A percentile compares a stretch with the other conserved stretches of the same genome.
These are phyloP conservation scores for Plenodomus biglobosus DNA, from an alignment of 2,329 filamentous ascomycete genomes.

Conservation along the genomic window DNA sequence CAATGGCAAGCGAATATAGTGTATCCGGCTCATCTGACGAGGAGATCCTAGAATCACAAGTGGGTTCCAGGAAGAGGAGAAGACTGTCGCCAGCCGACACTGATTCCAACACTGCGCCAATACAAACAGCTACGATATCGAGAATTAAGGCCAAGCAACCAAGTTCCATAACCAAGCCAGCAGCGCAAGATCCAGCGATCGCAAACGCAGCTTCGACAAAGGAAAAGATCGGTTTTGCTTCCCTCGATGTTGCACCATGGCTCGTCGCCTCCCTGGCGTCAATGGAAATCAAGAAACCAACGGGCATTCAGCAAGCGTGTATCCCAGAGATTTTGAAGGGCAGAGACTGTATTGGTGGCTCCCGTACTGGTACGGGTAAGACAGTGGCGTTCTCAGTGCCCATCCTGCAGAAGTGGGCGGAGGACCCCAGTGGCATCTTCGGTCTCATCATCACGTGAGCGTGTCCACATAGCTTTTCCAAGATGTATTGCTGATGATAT, in stretches of 20 bases:
- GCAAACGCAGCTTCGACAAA: slow-evolving; percentile 10
- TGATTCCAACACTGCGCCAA: slow-evolving; percentile 11
- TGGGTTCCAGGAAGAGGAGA: slow-evolving; percentile 42
- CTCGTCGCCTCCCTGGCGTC: slow-evolving; percentile 75
- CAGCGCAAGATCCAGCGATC: slow-evolving; percentile 4
- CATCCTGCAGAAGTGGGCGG: slow-evolving; percentile 89
- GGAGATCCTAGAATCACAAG: slow-evolving; percentile 32
- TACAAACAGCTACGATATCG: slow-evolving; percentile 32
- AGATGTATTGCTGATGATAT: slow-evolving; percentile 4
- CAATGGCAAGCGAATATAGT: slow-evolving; percentile 21
- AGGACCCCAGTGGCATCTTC: slow-evolving; percentile 90
- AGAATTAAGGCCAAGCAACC: slow-evolving; percentile 40
- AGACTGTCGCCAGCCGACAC: slow-evolving; percentile 30
- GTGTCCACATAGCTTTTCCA: slow-evolving; percentile 43
- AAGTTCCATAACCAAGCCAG: slow-evolving; percentile 4
- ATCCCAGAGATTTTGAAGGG: slow-evolving; percentile 92
- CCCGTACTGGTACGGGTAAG: slow-evolving; percentile 93
- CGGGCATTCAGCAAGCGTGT: slow-evolving; percentile 87
- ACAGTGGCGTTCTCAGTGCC: slow-evolving; percentile 94
- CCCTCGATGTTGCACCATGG: slow-evolving; percentile 79
- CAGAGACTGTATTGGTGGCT: slow-evolving; percentile 88
- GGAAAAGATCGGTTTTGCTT: slow-evolving; percentile 66
- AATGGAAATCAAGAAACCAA: slow-evolving; percentile 84
- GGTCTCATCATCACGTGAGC: slow-evolving; percentile 80
- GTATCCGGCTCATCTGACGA: slow-evolving; percentile 27